Evolutionary conservation across 2,329 filamentous ascomycete species (phyloP).

Genomic region (Fusarium incarnatum): DNA sequence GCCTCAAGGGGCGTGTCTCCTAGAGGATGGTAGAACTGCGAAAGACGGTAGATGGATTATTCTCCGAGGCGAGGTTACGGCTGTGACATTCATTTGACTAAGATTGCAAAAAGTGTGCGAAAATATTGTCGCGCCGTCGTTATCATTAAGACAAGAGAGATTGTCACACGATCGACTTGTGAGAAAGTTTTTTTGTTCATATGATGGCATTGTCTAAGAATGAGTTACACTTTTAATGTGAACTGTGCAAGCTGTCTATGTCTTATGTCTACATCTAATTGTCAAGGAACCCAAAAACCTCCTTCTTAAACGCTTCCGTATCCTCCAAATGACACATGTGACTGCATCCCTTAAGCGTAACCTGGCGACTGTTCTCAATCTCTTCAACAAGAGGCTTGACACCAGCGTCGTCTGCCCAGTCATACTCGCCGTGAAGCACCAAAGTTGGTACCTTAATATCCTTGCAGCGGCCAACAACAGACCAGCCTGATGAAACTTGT

Average conservation of each 20-base stretch:
- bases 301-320: constrained; percentile 10
- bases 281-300: constrained; percentile 1
- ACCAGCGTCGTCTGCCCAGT: constrained; percentile 6
- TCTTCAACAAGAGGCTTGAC: constrained; percentile 9
- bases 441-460: constrained; percentile 11
- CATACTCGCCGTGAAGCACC: constrained; percentile 3
- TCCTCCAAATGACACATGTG: constrained; percentile 8
- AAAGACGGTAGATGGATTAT: neutral
- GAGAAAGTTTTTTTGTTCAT: too few relatives aligned
- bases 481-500: constrained; percentile 1
- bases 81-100: neutral
- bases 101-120: neutral
- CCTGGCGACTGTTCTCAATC: constrained; percentile 7
- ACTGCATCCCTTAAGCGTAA: constrained; percentile 9
- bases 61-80: neutral
- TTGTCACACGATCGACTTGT: too few relatives aligned
- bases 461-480: constrained; percentile 5
- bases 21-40: neutral
- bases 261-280: neutral
- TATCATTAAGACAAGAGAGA: neutral
- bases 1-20: neutral
- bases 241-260: neutral
- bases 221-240: neutral
- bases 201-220: neutral
- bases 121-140: neutral